A percentile compares a stretch with the other conserved stretches of the same genome.
Conservation (phyloP, 331 rosid genomes). For the Acacia pycnantha region DNA sequence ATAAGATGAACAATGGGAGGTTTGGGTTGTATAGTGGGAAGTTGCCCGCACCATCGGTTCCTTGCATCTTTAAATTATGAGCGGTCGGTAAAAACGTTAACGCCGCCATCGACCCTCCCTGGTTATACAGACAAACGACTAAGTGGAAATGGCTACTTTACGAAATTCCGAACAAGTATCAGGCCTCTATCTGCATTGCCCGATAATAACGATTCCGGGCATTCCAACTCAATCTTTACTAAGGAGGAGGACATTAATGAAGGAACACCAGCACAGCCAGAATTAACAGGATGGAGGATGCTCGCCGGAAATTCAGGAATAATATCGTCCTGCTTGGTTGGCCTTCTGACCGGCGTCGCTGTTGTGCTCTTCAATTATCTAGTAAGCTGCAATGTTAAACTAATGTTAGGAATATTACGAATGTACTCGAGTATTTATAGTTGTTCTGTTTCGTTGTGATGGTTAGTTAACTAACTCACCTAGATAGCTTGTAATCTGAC, state of each 20-base stretch:
- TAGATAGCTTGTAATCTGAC: neutral
- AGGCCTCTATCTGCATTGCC: constrained; percentile 40
- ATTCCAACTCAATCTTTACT: neutral
- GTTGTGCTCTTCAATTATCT: constrained; percentile 76
- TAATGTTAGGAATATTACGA: neutral
- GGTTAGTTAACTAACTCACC: neutral
- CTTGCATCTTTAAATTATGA: constrained; percentile 33
- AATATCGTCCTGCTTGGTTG: constrained; percentile 73
- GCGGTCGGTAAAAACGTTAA: neutral
- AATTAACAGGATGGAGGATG: constrained; percentile 35
- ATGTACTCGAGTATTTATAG: neutral
- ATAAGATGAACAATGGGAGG: constrained; percentile 40
- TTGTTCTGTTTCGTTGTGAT: neutral
- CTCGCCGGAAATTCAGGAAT: constrained; percentile 46
- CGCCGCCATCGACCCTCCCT: constrained; percentile 14
- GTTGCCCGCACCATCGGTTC: constrained; percentile 24
- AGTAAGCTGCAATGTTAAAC: constrained; percentile 37
- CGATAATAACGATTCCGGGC: constrained; percentile 17
- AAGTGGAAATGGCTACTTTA: neutral
- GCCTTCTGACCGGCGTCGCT: constrained; percentile 84
- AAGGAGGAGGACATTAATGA: constrained; percentile 12
- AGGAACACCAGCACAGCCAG: constrained; percentile 24
- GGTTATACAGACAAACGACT: neutral
- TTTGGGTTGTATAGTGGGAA: constrained; percentile 39
- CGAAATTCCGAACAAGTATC: neutral